A percentile compares a stretch with the other conserved stretches of the same genome.
Evolutionary conservation across 1,139 yeast genomes (phyloP).

Genomic region (Debaryomyces nepalensis): DNA sequence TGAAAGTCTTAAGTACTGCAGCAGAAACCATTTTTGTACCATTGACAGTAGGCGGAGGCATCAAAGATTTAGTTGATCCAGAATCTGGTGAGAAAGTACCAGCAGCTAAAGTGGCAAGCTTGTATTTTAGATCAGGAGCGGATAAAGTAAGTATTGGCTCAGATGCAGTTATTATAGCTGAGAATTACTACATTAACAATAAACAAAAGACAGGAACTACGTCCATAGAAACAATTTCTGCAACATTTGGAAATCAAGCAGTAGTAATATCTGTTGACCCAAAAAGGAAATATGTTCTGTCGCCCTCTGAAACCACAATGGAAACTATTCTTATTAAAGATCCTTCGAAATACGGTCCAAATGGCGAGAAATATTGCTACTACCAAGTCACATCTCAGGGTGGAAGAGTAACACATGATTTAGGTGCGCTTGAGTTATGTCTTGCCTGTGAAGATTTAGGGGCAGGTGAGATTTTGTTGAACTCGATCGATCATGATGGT

Average conservation of each 20-base stretch:
- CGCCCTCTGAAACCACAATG: conserved; percentile 66
- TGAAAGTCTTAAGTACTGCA: conserved; percentile 79
- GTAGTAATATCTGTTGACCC: conserved; percentile 98
- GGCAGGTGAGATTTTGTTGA: conserved; percentile 92
- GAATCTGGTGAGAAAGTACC: conserved; percentile 70
- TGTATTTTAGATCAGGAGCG: conserved; percentile 94
- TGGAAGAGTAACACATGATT: conserved; percentile 85
- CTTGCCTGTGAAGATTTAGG: conserved; percentile 89
- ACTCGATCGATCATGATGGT: conserved; percentile 96
- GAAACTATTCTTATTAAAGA: conserved; percentile 50
- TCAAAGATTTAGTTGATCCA: conserved; percentile 85
- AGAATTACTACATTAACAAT: conserved; percentile 66
- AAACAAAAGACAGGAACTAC: conserved; percentile 67
- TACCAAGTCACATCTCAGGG: conserved; percentile 96
- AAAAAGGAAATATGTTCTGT: conserved; percentile 72
- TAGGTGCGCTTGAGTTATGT: conserved; percentile 90
- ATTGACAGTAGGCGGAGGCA: conserved; percentile 96
- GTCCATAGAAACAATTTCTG: conserved; percentile 90
- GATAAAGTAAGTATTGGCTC: conserved; percentile 97
- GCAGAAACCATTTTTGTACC: conserved; percentile 95
- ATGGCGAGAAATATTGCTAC: conserved; percentile 87
- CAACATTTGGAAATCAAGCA: conserved; percentile 93
- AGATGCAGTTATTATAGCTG: conserved; percentile 95
- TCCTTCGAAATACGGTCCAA: conserved; percentile 68
- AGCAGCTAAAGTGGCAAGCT: conserved; percentile 86